Evolutionary conservation across 2,329 filamentous ascomycete genomes (phyloP), one percentile per base, ranked within the genome.

Genomic region (Fusarium pseudonygamai): DNA sequence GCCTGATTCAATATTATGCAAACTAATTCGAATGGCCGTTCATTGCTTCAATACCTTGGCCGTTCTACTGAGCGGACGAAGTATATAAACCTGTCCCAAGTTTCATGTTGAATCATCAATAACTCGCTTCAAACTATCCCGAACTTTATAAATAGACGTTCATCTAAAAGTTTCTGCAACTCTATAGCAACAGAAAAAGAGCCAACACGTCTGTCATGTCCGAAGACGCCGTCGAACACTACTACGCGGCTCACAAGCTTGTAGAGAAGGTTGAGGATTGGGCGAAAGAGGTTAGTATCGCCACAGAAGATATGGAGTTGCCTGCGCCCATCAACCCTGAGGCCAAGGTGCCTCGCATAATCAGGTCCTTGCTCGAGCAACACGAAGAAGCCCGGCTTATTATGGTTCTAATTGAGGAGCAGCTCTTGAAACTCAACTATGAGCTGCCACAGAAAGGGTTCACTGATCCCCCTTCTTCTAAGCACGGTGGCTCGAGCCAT

Each of bases 161-260:
- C 8, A 7, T n/a, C 34, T 40, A 8, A 3, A 28, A 14, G 5
- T n/a, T 28, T 28, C 26, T 16, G 14, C 20, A 18, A 18, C 20
- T 7, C 0, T 16, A 55, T 5, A n/a, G 12, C 1, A n/a, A 11
- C 22, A 28, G 7, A 6, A 14, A 39, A 28, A 7, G 0, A 4
- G 7, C 4, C 7, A 13, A 5, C 3, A 28, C 18, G 14, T 18
- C 34, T 22, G 7, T 4, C 18, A 8, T 22, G 7, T 28, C 50
- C 24, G 18, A 39, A 40, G 34, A 28, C 11, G 24, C 22, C 9
- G 34, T 22, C 15, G 50, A 53, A 7, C 3, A 39, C 14, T 16
- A 28, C 24, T 39, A 39, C 34, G 18, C n/a, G 4, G 20, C 15
- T 13, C 14, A 39, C 20, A 16, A 6, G 34, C 18, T 28, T 28